Evolutionary conservation across 768 basidiomycete species (phyloP).

Genomic region (Galerina marginata): DNA sequence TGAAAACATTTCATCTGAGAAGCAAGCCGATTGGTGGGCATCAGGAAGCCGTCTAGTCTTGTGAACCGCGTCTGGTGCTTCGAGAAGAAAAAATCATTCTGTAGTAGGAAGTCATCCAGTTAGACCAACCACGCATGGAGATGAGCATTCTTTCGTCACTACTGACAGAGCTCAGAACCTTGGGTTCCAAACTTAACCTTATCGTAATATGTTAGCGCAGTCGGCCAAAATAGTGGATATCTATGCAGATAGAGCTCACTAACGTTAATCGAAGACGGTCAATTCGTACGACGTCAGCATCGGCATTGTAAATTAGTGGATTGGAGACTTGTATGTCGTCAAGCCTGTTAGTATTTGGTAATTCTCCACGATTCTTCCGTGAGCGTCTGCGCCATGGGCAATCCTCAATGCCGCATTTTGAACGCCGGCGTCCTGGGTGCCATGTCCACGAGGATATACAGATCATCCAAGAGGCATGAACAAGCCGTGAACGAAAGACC

Average conservation of each 20-base stretch:
- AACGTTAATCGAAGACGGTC: not conserved
- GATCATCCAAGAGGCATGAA: conserved; percentile 4
- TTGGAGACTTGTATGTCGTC: conserved; percentile 5
- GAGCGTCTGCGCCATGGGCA: not conserved
- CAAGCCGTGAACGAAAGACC: not conserved
- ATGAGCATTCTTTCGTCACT: conserved; percentile 6
- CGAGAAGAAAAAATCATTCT: too few species aligned
- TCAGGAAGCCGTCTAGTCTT: conserved; percentile 1
- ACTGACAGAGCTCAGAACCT: conserved; percentile 7
- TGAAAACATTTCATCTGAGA: not conserved
- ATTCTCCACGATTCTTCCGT: not conserved
- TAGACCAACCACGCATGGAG: conserved; percentile 8
- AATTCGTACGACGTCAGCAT: not conserved
- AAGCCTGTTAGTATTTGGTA: not conserved
- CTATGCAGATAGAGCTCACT: not conserved
- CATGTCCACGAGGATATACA: not conserved
- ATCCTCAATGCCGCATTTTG: conserved; percentile 4
- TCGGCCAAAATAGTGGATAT: not conserved
- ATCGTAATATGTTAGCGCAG: conserved; percentile 7
- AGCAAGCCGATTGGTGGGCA: conserved; percentile 1
- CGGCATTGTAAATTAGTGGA: conserved; percentile 6
- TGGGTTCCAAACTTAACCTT: conserved; percentile 13
- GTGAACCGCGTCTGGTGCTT: too few species aligned
- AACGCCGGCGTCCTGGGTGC: not conserved
- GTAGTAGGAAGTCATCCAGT: conserved; percentile 4